Conservation (phyloP, 164 flowering plant species). For the Umbilicus rupestris region DNA sequence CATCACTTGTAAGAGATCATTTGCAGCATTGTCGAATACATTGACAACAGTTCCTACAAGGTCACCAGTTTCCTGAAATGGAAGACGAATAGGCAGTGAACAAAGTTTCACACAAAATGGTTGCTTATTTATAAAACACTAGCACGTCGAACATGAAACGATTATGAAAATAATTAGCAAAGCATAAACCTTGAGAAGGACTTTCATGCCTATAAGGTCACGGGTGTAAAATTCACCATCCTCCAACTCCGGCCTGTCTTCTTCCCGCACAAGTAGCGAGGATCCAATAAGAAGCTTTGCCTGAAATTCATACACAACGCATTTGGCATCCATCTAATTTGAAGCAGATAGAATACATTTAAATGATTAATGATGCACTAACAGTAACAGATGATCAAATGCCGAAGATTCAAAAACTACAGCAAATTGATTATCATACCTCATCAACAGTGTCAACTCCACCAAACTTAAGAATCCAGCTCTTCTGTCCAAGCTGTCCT, state of each 20-base stretch:
- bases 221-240: conserved; percentile 79
- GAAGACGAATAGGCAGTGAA: background rate
- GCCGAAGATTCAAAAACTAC: too few relatives aligned
- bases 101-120: background rate
- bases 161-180: background rate
- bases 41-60: conserved; percentile 66
- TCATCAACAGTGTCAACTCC: conserved; percentile 59
- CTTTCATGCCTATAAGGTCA: conserved; percentile 91
- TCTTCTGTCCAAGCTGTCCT: conserved; percentile 60
- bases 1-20: conserved; percentile 70
- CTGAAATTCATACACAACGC: conserved; percentile 30
- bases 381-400: too few relatives aligned
- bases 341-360: background rate
- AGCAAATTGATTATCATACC: conserved; percentile 24
- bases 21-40: conserved; percentile 58
- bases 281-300: conserved; percentile 80
- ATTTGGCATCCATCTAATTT: background rate
- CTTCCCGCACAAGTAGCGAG: conserved; percentile 57
- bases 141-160: background rate
- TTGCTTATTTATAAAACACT: background rate
- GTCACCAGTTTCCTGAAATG: conserved; percentile 62
- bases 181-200: conserved; percentile 60
- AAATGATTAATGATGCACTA: too few relatives aligned
- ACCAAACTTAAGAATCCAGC: conserved; percentile 63
- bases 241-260: conserved; percentile 66